A percentile compares a stretch with the other conserved stretches of the same genome.
Conservation (phyloP, 345 rosid species). For the Abelmoschus esculentus region DNA sequence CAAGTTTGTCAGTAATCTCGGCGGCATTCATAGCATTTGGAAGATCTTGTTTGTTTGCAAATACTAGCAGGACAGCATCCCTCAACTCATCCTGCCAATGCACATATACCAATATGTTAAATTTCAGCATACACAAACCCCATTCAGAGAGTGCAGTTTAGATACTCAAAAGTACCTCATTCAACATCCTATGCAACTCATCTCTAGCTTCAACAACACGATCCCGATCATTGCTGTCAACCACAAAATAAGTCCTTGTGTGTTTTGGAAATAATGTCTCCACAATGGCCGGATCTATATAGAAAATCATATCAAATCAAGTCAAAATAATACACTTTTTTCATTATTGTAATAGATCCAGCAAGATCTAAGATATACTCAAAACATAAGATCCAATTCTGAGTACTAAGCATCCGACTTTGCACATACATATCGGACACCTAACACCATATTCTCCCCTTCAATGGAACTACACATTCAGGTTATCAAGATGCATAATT, state of each 20-base stretch:
- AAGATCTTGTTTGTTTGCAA: constrained; percentile 83
- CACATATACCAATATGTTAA: not conserved
- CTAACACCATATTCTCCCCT: not conserved
- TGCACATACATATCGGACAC: not conserved
- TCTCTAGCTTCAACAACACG: constrained; percentile 82
- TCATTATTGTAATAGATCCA: not conserved
- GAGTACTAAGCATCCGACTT: not conserved
- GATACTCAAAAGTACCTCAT: constrained; percentile 42
- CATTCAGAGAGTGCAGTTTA: not conserved
- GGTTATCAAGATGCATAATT: not conserved
- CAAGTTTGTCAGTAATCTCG: constrained; percentile 65
- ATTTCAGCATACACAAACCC: not conserved
- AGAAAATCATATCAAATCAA: not conserved
- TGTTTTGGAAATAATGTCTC: constrained; percentile 82
- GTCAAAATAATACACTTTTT: not conserved
- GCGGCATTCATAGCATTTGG: constrained; percentile 79
- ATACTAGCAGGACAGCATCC: constrained; percentile 64
- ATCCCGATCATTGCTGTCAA: constrained; percentile 74
- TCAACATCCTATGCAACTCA: constrained; percentile 78
- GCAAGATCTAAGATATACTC: not conserved
- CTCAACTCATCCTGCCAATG: constrained; percentile 56
- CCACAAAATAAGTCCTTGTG: constrained; percentile 81
- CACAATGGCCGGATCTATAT: constrained; percentile 65
- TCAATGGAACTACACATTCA: not conserved
- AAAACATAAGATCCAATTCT: not conserved